Evolutionary conservation across 495 filamentous ascomycete species (phyloP).

Genomic region (Annulohypoxylon stygium): DNA sequence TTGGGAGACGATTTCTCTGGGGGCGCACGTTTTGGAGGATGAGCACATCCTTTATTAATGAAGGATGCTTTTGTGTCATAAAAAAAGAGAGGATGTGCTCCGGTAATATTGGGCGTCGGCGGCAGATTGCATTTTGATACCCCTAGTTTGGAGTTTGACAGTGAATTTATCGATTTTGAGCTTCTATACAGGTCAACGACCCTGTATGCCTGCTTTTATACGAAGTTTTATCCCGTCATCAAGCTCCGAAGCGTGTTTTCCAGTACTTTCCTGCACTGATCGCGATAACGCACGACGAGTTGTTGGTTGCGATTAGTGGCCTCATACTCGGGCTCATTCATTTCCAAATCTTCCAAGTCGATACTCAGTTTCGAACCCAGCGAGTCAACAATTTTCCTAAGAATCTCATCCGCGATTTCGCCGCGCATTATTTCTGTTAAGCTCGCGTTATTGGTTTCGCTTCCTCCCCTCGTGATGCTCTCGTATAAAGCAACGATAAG

Average conservation of each 20-base stretch:
- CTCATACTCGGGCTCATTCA: conserved; percentile 49
- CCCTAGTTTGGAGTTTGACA: conserved; percentile 44
- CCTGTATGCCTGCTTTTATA: conserved; percentile 5
- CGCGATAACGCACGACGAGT: conserved; percentile 57
- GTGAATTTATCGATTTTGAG: conserved; percentile 42
- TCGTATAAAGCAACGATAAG: conserved; percentile 53
- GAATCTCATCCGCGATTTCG: conserved; percentile 31
- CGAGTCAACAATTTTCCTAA: conserved; percentile 41
- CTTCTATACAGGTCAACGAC: conserved; percentile 1
- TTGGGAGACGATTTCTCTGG: neutral
- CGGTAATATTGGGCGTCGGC: conserved; percentile 36
- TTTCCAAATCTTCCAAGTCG: conserved; percentile 52
- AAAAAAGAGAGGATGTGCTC: conserved; percentile 17
- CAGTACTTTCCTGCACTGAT: conserved; percentile 57
- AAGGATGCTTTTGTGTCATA: conserved; percentile 3
- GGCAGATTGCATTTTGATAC: conserved; percentile 50
- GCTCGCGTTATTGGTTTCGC: conserved; percentile 26
- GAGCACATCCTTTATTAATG: conserved; percentile 11
- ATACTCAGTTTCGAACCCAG: conserved; percentile 48
- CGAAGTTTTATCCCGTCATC: conserved; percentile 31
- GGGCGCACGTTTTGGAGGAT: neutral
- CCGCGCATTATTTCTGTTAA: conserved; percentile 47
- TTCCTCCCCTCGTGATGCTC: conserved; percentile 36
- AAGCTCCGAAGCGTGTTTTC: conserved; percentile 49
- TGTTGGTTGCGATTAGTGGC: conserved; percentile 56